phyloP scores from a whole-genome alignment of 495 filamentous ascomycete species.

The Podospora tetraspora region DNA sequence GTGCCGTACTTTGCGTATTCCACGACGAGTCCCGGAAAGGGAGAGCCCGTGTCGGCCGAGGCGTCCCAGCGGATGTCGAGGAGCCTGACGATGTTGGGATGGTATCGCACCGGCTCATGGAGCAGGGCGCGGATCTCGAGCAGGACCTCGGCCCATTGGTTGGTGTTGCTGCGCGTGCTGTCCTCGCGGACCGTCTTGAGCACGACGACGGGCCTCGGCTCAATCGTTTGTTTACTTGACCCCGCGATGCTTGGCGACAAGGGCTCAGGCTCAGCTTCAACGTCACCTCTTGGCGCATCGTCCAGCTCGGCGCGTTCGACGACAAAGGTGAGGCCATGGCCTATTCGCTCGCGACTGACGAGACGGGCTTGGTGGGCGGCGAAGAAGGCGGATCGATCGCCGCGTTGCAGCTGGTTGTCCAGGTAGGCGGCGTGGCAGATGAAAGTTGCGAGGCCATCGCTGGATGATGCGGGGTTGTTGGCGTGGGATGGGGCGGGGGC shows the following conservation, averaged over 20 bases:
- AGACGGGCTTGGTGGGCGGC: neutral
- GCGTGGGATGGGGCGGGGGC: neutral
- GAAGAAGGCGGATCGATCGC: constrained; percentile 8
- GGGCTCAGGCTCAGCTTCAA: neutral
- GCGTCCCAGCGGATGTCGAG: constrained; percentile 17
- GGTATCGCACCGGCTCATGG: constrained; percentile 15
- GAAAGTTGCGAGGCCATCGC: constrained; percentile 7
- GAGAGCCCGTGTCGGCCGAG: constrained; percentile 9
- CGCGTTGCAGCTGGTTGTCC: constrained; percentile 8
- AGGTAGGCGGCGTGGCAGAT: constrained; percentile 9
- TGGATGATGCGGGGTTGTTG: neutral
- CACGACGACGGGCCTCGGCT: neutral
- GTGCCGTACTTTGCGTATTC: constrained; percentile 20
- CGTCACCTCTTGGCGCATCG: neutral
- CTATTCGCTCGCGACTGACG: constrained; percentile 5
- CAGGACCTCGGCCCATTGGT: constrained; percentile 12
- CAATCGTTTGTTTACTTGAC: neutral
- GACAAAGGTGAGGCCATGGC: constrained; percentile 9
- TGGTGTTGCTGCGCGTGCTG: neutral
- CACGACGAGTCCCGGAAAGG: constrained; percentile 14
- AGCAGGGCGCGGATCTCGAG: constrained; percentile 13
- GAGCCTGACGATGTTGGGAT: constrained; percentile 19
- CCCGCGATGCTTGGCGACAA: neutral
- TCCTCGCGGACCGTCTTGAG: constrained; percentile 13
- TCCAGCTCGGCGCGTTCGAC: constrained; percentile 11